Percentiles rank a stretch among this genome's conserved stretches.
Conservation (phyloP, 176 grass and related monocot species). For the Hsuehochloa calcarea region DNA sequence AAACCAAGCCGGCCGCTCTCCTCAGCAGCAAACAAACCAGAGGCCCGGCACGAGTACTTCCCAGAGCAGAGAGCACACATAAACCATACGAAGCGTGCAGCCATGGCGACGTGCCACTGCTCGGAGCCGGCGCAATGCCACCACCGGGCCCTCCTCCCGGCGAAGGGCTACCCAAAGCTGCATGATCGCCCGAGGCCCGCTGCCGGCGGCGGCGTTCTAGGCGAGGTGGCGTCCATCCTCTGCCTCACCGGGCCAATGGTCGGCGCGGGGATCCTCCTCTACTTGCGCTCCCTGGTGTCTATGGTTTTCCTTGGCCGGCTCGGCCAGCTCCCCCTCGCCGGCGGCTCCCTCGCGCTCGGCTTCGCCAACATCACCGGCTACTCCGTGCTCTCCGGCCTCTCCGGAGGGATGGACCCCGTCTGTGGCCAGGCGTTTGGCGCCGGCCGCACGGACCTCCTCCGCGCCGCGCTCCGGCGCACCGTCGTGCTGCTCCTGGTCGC, state of each 20-base stretch:
- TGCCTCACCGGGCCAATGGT: slow-evolving; percentile 66
- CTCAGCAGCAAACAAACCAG: slow-evolving; percentile 36
- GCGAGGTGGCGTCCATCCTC: slow-evolving; percentile 62
- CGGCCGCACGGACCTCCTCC: slow-evolving; percentile 58
- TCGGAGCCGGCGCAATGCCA: slow-evolving; percentile 42
- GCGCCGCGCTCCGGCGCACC: slow-evolving; percentile 59
- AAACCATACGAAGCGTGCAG: neutral
- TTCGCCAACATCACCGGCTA: slow-evolving; percentile 95
- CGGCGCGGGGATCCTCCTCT: slow-evolving; percentile 63
- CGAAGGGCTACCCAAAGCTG: slow-evolving; percentile 31
- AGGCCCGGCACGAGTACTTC: slow-evolving; percentile 26
- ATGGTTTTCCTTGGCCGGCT: slow-evolving; percentile 87
- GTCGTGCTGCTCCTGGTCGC: slow-evolving; percentile 56
- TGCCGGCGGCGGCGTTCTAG: slow-evolving; percentile 4
- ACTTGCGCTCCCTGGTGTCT: slow-evolving; percentile 71
- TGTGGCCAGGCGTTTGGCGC: slow-evolving; percentile 82
- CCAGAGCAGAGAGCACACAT: neutral
- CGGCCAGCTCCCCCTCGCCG: slow-evolving; percentile 69
- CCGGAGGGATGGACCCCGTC: slow-evolving; percentile 88
- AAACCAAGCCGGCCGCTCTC: neutral
- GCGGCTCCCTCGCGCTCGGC: slow-evolving; percentile 78
- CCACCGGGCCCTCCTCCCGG: slow-evolving; percentile 29
- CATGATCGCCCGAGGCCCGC: neutral
- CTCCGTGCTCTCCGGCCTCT: slow-evolving; percentile 86
- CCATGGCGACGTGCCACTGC: slow-evolving; percentile 50